A percentile compares a stretch with the other conserved stretches of the same genome.
These are phyloP conservation scores for Fragaria nilgerrensis DNA, from an alignment of 306 rosid genomes.

Conservation along the genomic window DNA sequence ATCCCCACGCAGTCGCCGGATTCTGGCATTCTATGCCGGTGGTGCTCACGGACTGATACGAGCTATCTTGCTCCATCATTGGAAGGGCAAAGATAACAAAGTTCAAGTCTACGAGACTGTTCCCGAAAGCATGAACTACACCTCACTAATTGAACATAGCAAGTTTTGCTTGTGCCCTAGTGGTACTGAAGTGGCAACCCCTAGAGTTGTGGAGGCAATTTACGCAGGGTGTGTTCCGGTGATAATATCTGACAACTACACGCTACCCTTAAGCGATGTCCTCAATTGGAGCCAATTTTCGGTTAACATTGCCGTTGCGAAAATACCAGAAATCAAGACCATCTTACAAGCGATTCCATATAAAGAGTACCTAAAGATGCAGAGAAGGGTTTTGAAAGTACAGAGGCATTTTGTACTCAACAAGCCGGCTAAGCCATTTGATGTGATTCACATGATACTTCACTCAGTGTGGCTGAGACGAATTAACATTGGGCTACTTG, in stretches of 20 bases:
- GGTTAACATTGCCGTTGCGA: slow-evolving; percentile 39
- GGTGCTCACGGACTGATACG: slow-evolving; percentile 59
- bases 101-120: slow-evolving; percentile 64
- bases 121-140: slow-evolving; percentile 46
- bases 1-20: slow-evolving; percentile 33
- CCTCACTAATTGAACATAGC: slow-evolving; percentile 48
- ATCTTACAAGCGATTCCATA: slow-evolving; percentile 42
- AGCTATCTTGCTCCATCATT: slow-evolving; percentile 38
- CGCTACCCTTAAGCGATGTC: slow-evolving; percentile 75
- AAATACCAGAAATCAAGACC: slow-evolving; percentile 52
- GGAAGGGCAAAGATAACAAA: slow-evolving; percentile 63
- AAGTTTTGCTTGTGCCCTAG: slow-evolving; percentile 86
- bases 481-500: slow-evolving; percentile 31
- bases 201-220: slow-evolving; percentile 71
- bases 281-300: slow-evolving; percentile 72
- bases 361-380: slow-evolving; percentile 43
- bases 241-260: slow-evolving; percentile 49
- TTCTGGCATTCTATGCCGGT: slow-evolving; percentile 68
- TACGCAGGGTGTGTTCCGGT: slow-evolving; percentile 72
- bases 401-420: slow-evolving; percentile 56
- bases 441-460: slow-evolving; percentile 64
- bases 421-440: slow-evolving; percentile 61
- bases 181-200: slow-evolving; percentile 81
- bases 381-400: slow-evolving; percentile 41
- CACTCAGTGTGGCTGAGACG: slow-evolving; percentile 73